These are phyloP conservation scores for Pichia cactophila DNA, from an alignment of 1,139 yeast genomes.

Conservation along the genomic window DNA sequence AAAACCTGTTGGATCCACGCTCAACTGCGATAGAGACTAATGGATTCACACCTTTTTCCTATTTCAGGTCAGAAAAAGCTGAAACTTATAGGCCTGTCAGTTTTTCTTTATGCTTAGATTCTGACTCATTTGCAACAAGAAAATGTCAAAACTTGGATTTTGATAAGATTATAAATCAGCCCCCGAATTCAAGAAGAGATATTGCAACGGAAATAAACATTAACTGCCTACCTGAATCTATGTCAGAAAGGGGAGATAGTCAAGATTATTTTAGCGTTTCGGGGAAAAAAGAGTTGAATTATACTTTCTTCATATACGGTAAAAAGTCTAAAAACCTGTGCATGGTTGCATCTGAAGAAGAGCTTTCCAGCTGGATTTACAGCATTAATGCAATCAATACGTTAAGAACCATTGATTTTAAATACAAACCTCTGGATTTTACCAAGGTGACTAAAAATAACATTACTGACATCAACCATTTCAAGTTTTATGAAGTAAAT, in stretches of 20 bases:
- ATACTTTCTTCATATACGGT: constrained; percentile 32
- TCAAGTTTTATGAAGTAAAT: constrained; percentile 11
- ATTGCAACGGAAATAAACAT: neutral
- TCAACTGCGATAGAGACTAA: neutral
- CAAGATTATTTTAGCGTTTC: neutral
- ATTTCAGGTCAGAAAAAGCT: constrained; percentile 8
- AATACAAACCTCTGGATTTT: constrained; percentile 19
- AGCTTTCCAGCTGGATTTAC: constrained; percentile 47
- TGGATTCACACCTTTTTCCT: constrained; percentile 8
- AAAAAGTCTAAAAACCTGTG: constrained; percentile 30
- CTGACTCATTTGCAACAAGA: constrained; percentile 31
- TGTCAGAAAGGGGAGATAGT: neutral
- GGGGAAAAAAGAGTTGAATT: constrained; percentile 7
- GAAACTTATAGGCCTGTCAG: constrained; percentile 16
- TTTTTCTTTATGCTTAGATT: constrained; percentile 22
- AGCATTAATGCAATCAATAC: constrained; percentile 51
- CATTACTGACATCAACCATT: neutral
- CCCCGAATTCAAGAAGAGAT: neutral
- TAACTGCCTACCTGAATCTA: neutral
- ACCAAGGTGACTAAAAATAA: neutral
- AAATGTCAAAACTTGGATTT: constrained; percentile 19
- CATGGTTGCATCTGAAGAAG: constrained; percentile 29
- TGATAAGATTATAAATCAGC: constrained; percentile 19
- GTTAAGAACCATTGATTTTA: constrained; percentile 29
- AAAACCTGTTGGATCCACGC: neutral